phyloP scores from a whole-genome alignment of 371 early-diverging fungal genomes.

The Smittium culicis region DNA sequence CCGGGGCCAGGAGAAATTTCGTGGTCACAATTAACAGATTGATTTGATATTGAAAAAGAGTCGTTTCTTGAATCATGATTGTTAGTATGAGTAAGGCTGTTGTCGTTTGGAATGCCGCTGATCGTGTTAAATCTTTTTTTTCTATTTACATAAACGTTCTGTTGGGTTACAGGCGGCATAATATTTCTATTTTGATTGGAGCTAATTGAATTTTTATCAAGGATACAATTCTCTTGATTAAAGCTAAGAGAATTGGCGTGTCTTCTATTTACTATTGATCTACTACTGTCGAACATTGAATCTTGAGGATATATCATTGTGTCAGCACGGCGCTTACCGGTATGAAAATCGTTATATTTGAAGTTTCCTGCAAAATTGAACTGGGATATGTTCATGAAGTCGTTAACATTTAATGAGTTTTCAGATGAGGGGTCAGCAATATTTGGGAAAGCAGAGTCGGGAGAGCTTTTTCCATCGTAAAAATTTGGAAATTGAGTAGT shows the following conservation, averaged over 20 bases:
- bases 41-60: not conserved
- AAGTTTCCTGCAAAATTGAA: not conserved
- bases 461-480: not conserved
- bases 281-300: not conserved
- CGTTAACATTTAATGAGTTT: not conserved
- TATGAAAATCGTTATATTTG: not conserved
- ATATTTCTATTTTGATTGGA: not conserved
- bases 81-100: not conserved
- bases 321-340: not conserved
- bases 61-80: not conserved
- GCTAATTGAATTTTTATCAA: not conserved
- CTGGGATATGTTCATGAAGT: not conserved
- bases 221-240: not conserved
- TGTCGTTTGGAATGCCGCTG: not conserved
- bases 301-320: not conserved
- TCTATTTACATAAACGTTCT: not conserved
- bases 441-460: not conserved
- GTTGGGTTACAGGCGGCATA: not conserved
- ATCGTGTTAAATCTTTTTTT: not conserved
- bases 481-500: not conserved
- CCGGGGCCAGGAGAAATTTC: conserved; percentile 33
- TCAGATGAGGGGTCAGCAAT: not conserved
- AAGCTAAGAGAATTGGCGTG: not conserved
- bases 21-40: conserved; percentile 19
- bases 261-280: not conserved